Conservation (phyloP, 805 yeast genomes). For the Schwanniomyces vanrijiae region DNA sequence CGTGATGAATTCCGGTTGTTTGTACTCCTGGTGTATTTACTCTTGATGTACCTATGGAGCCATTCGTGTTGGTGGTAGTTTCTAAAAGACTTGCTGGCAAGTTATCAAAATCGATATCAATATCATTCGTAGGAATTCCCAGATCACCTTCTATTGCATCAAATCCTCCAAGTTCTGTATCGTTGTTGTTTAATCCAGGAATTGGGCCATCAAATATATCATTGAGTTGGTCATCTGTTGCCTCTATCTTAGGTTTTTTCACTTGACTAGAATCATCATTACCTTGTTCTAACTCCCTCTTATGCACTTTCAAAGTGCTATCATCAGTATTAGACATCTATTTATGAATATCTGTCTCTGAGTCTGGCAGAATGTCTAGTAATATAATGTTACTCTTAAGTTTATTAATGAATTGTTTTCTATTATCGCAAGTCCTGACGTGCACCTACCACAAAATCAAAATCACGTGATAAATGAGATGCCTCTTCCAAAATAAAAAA, state of each 20-base stretch:
- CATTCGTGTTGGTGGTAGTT: neutral
- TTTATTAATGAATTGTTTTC: neutral
- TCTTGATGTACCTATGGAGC: neutral
- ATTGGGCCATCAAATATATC: constrained; percentile 22
- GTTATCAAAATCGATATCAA: constrained; percentile 20
- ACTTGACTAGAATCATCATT: constrained; percentile 3
- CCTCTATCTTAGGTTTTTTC: constrained; percentile 11
- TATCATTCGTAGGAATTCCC: neutral
- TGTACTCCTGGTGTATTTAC: neutral
- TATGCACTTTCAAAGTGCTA: constrained; percentile 3
- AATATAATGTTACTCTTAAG: neutral
- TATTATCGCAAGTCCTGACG: neutral
- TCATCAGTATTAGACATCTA: constrained; percentile 5
- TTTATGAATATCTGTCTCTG: neutral
- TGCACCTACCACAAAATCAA: neutral
- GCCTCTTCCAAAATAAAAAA: neutral
- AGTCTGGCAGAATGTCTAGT: neutral
- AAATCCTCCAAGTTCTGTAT: neutral
- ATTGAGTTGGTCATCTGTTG: constrained; percentile 20
- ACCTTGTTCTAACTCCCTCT: constrained; percentile 5
- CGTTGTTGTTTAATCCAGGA: constrained; percentile 11
- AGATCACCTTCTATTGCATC: neutral
- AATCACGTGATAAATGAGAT: neutral
- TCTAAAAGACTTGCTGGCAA: constrained; percentile 18
- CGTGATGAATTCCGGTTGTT: neutral